phyloP scores from a whole-genome alignment of 495 filamentous ascomycete genomes.

The Penicillium salamii region DNA sequence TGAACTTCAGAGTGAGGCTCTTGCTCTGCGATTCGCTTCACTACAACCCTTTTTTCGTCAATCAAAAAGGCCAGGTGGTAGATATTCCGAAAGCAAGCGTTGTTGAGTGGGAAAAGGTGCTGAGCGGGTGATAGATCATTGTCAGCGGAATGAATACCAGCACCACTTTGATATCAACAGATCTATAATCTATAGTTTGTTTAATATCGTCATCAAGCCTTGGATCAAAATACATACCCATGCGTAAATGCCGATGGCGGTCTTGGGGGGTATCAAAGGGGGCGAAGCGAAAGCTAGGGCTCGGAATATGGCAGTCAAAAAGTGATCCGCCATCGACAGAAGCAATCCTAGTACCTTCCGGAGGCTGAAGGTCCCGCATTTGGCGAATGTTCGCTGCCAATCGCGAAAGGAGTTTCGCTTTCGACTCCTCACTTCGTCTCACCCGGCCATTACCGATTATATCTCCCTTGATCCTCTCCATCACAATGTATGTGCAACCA shows the following conservation, averaged over 20 bases:
- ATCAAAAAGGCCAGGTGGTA: too few relatives aligned
- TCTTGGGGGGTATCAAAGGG: constrained; percentile 41
- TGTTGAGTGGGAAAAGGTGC: too few relatives aligned
- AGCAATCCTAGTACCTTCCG: constrained; percentile 29
- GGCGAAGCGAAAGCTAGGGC: constrained; percentile 29
- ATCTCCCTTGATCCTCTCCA: constrained; percentile 49
- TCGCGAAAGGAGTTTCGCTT: constrained; percentile 42
- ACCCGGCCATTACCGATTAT: constrained; percentile 34
- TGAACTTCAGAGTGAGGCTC: too few relatives aligned
- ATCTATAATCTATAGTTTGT: too few relatives aligned
- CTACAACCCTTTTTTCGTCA: too few relatives aligned
- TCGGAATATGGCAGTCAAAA: constrained; percentile 37
- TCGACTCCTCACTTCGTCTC: constrained; percentile 33
- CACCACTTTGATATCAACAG: too few relatives aligned
- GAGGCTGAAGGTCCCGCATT: constrained; percentile 38
- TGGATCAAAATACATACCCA: constrained; percentile 33
- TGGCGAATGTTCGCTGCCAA: constrained; percentile 37
- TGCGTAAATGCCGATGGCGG: constrained; percentile 44
- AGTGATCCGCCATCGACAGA: constrained; percentile 41
- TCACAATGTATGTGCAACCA: constrained; percentile 46
- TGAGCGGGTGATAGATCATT: too few relatives aligned
- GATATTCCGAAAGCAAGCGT: too few relatives aligned
- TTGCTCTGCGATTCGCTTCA: too few relatives aligned
- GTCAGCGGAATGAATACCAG: too few relatives aligned
- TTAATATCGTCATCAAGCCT: too few relatives aligned